Base-by-base conservation (phyloP, 78 protist genomes). In the Cavenderia fasciculata region DNA sequence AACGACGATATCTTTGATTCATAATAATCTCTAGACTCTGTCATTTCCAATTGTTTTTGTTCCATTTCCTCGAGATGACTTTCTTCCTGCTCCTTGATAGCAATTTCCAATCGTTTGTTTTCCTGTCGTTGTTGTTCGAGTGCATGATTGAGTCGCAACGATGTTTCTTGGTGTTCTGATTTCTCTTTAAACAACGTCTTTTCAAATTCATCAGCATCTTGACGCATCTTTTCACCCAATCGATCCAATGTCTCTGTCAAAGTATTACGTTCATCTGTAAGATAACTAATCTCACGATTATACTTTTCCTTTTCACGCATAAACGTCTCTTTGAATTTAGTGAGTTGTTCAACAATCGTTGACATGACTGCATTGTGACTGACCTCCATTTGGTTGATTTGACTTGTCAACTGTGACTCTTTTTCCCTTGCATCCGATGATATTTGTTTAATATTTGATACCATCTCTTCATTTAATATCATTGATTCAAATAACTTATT, bases 391-490 rank as follows among this genome's bases (percentile, higher is more conserved):
- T 63, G 38, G 2, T 16, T 21, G 8, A 63, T 63, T 5, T 63
- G 33, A 6, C 4, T 33, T n/a, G 33, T 7, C 43, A 63, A 34
- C 27, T 49, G 69, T 27, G 23, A 19, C 36, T 82, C 90, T 44
- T 49, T 65, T 12, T 82, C 79, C 41, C 41, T 68, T 2, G 73
- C 36, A 18, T 82, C 90, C 8, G n/a, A 14, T 21, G 40, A 38
- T 23, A n/a, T 51, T 1, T 25, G 36, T 23, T 76, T 46, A n/a
- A 82, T 82, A 33, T 82, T 70, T 8, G 29, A 1, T 0, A 82
- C 59, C 86, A 75, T 75, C 2, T 57, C 69, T 23, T 75, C 86
- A 75, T 65, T 65, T 27, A 75, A 33, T n/a, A 27, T 19, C 43
- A 75, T 27, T 19, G 56, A 44, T n/a, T 65, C 71, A 8, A 68